These are phyloP conservation scores for Neopestalotiopsis sp. DNA, from an alignment of 2,329 filamentous ascomycete species.

Conservation along the genomic window DNA sequence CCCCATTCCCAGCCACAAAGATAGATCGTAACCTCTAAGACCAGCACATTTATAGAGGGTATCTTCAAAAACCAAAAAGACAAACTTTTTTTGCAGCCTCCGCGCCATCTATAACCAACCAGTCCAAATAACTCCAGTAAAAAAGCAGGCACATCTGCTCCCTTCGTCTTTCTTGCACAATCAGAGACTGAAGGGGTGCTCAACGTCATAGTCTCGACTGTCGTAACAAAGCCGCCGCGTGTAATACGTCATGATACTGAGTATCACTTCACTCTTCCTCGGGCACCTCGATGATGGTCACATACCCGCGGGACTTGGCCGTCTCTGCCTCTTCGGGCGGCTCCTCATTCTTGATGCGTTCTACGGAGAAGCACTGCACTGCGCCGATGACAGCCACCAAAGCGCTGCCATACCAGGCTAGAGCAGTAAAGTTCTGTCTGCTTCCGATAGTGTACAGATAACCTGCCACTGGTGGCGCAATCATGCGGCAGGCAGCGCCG, in stretches of 20 bases:
- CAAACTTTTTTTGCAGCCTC: neutral
- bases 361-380: slow-evolving; percentile 63
- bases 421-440: slow-evolving; percentile 61
- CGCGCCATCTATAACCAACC: neutral
- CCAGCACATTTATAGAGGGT: neutral
- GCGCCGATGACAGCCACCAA: slow-evolving; percentile 61
- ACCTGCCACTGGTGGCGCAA: slow-evolving; percentile 68
- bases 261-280: neutral
- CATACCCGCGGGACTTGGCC: neutral
- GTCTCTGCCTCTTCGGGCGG: neutral
- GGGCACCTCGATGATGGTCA: neutral
- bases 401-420: slow-evolving; percentile 69
- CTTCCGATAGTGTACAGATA: slow-evolving; percentile 67
- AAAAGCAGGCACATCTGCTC: neutral
- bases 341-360: slow-evolving; percentile 32
- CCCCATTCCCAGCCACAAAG: neutral
- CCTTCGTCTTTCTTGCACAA: neutral
- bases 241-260: neutral
- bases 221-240: neutral
- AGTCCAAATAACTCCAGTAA: neutral
- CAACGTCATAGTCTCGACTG: too few relatives aligned
- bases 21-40: neutral
- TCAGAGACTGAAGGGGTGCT: too few relatives aligned
- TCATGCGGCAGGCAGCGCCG: slow-evolving; percentile 69
- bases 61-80: neutral